Evolutionary conservation across 31 red algal genomes (phyloP).

Genomic region (Odonthalia washingtoniensis): DNA sequence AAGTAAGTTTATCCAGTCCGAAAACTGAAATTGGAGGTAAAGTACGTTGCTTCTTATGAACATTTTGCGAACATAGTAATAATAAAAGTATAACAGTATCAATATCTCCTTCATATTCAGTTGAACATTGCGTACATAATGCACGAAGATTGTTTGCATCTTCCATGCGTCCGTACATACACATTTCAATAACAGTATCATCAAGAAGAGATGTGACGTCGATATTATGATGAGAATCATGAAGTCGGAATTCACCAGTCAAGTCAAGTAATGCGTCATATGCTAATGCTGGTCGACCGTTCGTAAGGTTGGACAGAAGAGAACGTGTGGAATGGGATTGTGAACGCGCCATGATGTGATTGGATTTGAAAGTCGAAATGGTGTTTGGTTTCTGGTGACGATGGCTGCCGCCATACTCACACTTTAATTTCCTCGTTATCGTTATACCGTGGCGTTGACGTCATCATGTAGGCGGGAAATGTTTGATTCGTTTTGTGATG

Average conservation of each 20-base stretch:
- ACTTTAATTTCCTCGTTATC: no score
- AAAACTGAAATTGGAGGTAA: not conserved
- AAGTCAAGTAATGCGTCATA: slow-evolving; percentile 43
- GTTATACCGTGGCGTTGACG: no score
- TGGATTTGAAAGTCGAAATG: no score
- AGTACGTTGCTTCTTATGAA: slow-evolving; percentile 8
- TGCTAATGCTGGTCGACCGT: not conserved
- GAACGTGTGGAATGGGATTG: not conserved
- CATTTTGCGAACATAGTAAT: slow-evolving; percentile 36
- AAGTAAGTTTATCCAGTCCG: no score
- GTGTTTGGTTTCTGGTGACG: no score
- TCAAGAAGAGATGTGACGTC: slow-evolving; percentile 8
- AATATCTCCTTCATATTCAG: no score
- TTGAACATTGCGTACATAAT: no score
- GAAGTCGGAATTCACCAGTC: slow-evolving; percentile 44
- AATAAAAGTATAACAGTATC: slow-evolving; percentile 1
- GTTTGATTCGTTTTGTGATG: no score
- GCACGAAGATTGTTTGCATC: slow-evolving; percentile 13
- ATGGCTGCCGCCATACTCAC: no score
- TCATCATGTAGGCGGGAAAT: no score
- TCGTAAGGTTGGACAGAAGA: not conserved
- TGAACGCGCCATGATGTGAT: not conserved
- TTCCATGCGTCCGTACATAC: slow-evolving; percentile 16
- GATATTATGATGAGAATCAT: not conserved
- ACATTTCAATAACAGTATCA: slow-evolving; percentile 37